Evolutionary conservation across 2,329 filamentous ascomycete species (phyloP), one percentile per base, ranked within the genome.

Genomic region (Aspergillus sclerotialis): DNA sequence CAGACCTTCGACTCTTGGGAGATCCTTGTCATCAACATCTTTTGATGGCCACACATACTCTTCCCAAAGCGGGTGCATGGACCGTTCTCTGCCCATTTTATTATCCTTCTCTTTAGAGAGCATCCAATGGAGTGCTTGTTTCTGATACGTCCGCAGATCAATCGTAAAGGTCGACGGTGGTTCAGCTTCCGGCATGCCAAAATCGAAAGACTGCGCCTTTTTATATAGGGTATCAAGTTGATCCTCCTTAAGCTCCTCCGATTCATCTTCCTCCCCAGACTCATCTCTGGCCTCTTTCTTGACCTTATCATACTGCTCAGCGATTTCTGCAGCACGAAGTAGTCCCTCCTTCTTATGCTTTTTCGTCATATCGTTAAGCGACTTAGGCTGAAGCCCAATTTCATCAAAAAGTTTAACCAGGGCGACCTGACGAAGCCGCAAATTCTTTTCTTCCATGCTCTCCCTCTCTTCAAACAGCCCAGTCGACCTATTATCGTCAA

Each of bases 21-120:
- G 54, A 4, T 82, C 76, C 27, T 84, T 77, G 45, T 92, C 89
- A 46, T 96, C 84, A 24, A 84, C 80, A 60, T 98, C 92, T 54
- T 89, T 88, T 1, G 69, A 68, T 0, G 92, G 92, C 88, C 89
- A 98, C 2, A 67, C 59, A 49, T 98, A 98, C 55, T 96, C 86
- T 62, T 98, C 92, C 92, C 92, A 98, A 0, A 98, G 62, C 1
- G 92, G 92, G 60, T 98, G 89, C 86, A 98, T 94, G 0, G 88
- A 95, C 4, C 70, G 69, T 50, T 89, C 80, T 35, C 79, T 77
- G 24, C 78, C 74, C 8, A 77, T 73, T 45, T 78, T 80, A 42
- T 84, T 74, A 43, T 93, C 79, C 49, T 80, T 90, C 58, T 98
- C 92, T 57, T 96, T 96, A 4, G 80, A 75, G 43, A 96, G 72